Base-by-base conservation (phyloP, 768 basidiomycete genomes). In the Suillus sp. region DNA sequence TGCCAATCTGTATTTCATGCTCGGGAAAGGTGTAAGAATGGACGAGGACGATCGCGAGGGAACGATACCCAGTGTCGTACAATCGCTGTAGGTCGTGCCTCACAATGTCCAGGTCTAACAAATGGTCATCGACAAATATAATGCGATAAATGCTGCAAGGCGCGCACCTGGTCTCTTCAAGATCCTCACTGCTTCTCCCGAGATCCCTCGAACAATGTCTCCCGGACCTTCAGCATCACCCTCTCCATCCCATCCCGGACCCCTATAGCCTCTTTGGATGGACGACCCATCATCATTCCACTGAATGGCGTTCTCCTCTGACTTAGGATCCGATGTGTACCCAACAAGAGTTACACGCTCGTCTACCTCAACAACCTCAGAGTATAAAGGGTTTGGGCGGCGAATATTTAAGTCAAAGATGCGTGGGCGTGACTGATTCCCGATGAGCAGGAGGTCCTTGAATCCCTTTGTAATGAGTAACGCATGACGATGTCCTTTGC, bases 341-440 rank as follows among this genome's bases (percentile, higher is more conserved):
- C 95, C 96, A 0, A 96, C 91, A 14, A 98, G 81, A 0, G 96
- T 98, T 9, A 97, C 96, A 11, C 96, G 89, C 77, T 99, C 96
- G 68, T 96, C 94, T 0, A 89, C 82, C 67, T 87, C 82, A 27
- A 85, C 66, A 1, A 83, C 83, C 7, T 83, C 79, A 14, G 87
- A 85, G 74, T 96, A 99, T 6, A 99, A 79, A 3, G 92, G 90
- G 0, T 83, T 68, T 0, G 90, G 83, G 11, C 93, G 86, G 30
- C 88, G 85, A 72, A 98, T 96, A 69, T 96, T 92, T 30, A 99
- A 82, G 74, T 97, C 96, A 69, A 99, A 99, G 68, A 98, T 97
- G 69, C 86, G 87, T 1, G 96, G 96, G 25, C 96, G 90, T 20
- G 94, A 90, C 74, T 98, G 96, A 74, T 97, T 97, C 10, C 95